Base-by-base conservation (phyloP, 139 green algal genomes). In the Zygnema cylindricum region DNA sequence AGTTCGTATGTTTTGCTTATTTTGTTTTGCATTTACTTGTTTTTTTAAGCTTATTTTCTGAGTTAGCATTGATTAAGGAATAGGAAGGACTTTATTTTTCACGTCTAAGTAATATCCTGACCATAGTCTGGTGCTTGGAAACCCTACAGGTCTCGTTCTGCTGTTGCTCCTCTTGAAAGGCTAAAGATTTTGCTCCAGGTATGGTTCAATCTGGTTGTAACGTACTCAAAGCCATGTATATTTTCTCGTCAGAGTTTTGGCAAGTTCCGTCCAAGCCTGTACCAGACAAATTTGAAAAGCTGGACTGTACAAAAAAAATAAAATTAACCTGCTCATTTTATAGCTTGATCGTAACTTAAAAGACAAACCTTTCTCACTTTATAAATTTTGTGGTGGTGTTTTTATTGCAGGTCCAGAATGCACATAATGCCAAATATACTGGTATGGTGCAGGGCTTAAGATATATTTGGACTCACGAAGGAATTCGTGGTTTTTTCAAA, bases 101-200 rank as follows among this genome's bases (percentile, higher is more conserved):
- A 33, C 11, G 42, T 77, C 43, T 32, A 41, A 1, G 42, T 1
- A 33, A 33, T 23, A 42, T 11, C 11, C 7, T 43, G 33, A 11
- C 77, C 11, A 25, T 84, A 23, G 42, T 84, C 55, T 0, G n/a
- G 85, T 87, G 71, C 11, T 38, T 33, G 81, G 16, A 25, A n/a
- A 32, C 38, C 40, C n/a, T 89, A 78, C 88, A 92, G 88, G 96
- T 99, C 97, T n/a, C 94, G 97, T 0, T 99, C 97, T 11, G 96
- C 97, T n/a, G 97, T 99, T 16, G 97, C 97, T 0, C 97, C 97
- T 0, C 87, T 99, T 49, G 97, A 99, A 90, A 93, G 97, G 11
- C 88, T 99, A 1, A 99, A 99, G 88, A 99, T 99, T 75, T 89
- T 92, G 38, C 41, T 87, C 25, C 86, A 99, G 88, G 94, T 99